Evolutionary conservation across 2,329 filamentous ascomycete species (phyloP).

Genomic region (Plenodomus lindquistii): DNA sequence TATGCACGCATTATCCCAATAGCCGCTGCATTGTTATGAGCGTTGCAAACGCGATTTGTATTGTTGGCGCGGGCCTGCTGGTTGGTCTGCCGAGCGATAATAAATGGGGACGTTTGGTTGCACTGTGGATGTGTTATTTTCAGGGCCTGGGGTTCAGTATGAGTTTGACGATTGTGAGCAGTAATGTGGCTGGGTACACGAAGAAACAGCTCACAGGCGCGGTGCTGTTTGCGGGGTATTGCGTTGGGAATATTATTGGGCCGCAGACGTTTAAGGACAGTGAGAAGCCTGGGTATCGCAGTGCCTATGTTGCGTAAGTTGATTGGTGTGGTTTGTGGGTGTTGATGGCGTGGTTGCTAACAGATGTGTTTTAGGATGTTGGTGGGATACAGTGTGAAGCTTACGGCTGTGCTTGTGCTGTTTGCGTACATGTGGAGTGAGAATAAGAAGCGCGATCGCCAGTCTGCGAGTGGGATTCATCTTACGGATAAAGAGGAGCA

Average conservation of each 20-base stretch:
- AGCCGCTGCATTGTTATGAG: slow-evolving; percentile 32
- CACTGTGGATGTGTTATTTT: slow-evolving; percentile 47
- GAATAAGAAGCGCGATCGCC: slow-evolving; percentile 40
- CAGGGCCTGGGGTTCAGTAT: slow-evolving; percentile 46
- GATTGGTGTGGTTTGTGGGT: background rate
- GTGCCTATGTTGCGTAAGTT: slow-evolving; percentile 18
- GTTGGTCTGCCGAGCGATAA: slow-evolving; percentile 18
- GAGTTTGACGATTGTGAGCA: slow-evolving; percentile 42
- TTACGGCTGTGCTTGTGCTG: slow-evolving; percentile 40
- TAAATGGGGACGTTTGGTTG: slow-evolving; percentile 37
- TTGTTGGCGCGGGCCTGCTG: slow-evolving; percentile 23
- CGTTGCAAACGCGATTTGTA: slow-evolving; percentile 39
- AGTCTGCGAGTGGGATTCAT: slow-evolving; percentile 18
- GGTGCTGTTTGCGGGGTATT: slow-evolving; percentile 48
- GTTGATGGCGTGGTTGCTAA: background rate
- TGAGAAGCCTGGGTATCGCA: slow-evolving; percentile 42
- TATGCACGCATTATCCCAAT: slow-evolving; percentile 19
- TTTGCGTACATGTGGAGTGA: slow-evolving; percentile 43
- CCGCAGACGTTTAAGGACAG: slow-evolving; percentile 48
- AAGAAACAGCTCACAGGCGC: slow-evolving; percentile 61
- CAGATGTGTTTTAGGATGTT: slow-evolving; percentile 27
- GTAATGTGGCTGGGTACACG: slow-evolving; percentile 48
- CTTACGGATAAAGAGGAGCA: slow-evolving; percentile 41
- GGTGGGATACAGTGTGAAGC: slow-evolving; percentile 47
- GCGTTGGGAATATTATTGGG: slow-evolving; percentile 47